Conservation (phyloP, 768 basidiomycete genomes). For the Hortiboletus campestris region DNA sequence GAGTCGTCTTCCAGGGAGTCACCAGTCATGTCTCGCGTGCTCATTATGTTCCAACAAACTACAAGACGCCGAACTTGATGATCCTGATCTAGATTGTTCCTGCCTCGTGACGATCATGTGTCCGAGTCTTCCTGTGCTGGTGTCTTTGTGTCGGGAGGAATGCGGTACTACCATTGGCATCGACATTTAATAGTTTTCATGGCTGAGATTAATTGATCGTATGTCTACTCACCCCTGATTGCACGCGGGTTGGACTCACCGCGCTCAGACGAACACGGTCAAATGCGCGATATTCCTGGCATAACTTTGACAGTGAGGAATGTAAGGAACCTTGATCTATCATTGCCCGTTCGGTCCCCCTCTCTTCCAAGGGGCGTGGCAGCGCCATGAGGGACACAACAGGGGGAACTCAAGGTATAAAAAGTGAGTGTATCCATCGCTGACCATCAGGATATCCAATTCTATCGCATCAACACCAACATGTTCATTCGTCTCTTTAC, state of each 20-base stretch:
- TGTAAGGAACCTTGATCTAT: neutral
- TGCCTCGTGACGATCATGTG: neutral
- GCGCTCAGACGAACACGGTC: neutral
- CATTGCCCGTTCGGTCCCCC: neutral
- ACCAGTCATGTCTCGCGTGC: neutral
- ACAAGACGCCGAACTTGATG: neutral
- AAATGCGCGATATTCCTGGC: neutral
- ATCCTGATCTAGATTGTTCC: neutral
- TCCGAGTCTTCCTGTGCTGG: neutral
- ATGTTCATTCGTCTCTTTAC: conserved; percentile 8
- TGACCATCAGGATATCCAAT: neutral
- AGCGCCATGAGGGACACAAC: neutral
- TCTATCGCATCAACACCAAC: neutral
- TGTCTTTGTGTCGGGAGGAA: neutral
- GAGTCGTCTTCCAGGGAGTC: neutral
- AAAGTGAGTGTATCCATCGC: neutral
- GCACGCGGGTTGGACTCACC: neutral
- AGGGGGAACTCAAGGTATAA: neutral
- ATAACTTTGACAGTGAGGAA: neutral
- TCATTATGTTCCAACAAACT: neutral
- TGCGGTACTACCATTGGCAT: neutral
- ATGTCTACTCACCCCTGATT: neutral
- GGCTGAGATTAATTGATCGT: neutral
- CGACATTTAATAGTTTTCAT: neutral
- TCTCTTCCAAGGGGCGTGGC: neutral